These are phyloP conservation scores for Cryptosporidium felis DNA, from an alignment of 169 alveolate species.

Conservation along the genomic window DNA sequence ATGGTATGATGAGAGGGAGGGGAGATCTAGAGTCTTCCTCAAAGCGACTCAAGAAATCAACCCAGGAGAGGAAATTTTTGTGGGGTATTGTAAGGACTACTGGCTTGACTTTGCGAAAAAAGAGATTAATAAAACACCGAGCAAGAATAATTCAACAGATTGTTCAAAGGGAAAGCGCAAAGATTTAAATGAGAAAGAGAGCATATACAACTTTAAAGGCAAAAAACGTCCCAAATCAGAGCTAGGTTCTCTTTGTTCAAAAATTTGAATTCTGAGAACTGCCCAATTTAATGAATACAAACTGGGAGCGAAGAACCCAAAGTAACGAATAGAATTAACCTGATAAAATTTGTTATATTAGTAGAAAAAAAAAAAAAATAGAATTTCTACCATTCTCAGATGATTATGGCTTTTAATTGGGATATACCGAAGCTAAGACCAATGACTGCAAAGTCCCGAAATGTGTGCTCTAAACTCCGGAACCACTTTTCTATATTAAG, in stretches of 20 bases:
- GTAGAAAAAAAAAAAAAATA: too few relatives aligned
- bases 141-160: background rate
- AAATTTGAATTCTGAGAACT: background rate
- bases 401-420: too few relatives aligned
- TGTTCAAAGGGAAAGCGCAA: background rate
- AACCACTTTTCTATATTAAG: too few relatives aligned
- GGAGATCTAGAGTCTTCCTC: constrained; percentile 76
- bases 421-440: too few relatives aligned
- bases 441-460: too few relatives aligned
- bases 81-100: constrained; percentile 74
- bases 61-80: constrained; percentile 75
- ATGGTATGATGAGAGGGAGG: constrained; percentile 78
- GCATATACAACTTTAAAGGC: background rate
- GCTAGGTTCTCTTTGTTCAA: too few relatives aligned
- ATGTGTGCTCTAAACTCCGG: too few relatives aligned
- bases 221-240: too few relatives aligned
- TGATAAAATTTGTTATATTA: too few relatives aligned
- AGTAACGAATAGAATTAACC: background rate
- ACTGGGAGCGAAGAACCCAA: background rate
- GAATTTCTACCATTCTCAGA: too few relatives aligned
- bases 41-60: constrained; percentile 74
- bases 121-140: constrained; percentile 2
- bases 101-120: constrained; percentile 74
- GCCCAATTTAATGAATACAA: background rate
- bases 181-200: background rate